Conservation (phyloP, 345 rosid species). For the Odontarrhena argentea region DNA sequence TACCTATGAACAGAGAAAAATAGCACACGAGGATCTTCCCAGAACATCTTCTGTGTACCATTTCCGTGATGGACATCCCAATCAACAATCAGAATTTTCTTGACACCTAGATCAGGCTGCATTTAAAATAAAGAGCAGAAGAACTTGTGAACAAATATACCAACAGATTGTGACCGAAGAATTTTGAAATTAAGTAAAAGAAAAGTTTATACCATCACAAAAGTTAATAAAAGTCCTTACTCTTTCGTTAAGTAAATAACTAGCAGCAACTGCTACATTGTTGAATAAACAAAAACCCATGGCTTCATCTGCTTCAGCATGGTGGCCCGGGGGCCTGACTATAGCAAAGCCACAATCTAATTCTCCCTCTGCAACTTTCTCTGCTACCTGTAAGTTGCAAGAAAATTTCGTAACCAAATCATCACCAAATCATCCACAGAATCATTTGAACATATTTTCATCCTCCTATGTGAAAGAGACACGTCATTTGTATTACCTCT, state of each 20-base stretch:
- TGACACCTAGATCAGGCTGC: slow-evolving; percentile 75
- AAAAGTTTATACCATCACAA: not conserved
- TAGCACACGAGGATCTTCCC: slow-evolving; percentile 86
- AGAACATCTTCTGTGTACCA: slow-evolving; percentile 89
- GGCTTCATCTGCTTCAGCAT: slow-evolving; percentile 81
- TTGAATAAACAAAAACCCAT: slow-evolving; percentile 96
- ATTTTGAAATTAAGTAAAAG: not conserved
- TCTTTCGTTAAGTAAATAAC: slow-evolving; percentile 63
- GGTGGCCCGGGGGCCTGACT: slow-evolving; percentile 99
- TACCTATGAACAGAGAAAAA: slow-evolving; percentile 99
- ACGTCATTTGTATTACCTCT: slow-evolving; percentile 50
- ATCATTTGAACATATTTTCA: slow-evolving; percentile 14
- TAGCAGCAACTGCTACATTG: slow-evolving; percentile 89
- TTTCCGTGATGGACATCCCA: slow-evolving; percentile 99
- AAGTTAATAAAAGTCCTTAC: slow-evolving; percentile 45
- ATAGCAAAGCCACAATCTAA: slow-evolving; percentile 79
- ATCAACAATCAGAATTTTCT: slow-evolving; percentile 84
- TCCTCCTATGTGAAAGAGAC: slow-evolving; percentile 3
- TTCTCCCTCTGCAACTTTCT: slow-evolving; percentile 83
- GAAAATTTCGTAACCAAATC: not conserved
- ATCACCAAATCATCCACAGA: not conserved
- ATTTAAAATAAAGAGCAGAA: not conserved
- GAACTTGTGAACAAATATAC: not conserved
- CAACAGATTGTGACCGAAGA: slow-evolving; percentile 5
- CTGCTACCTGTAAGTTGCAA: slow-evolving; percentile 54